A percentile compares a stretch with the other conserved stretches of the same genome.
Evolutionary conservation across 2,329 filamentous ascomycete species (phyloP).

Genomic region (Fusarium anthophilum): DNA sequence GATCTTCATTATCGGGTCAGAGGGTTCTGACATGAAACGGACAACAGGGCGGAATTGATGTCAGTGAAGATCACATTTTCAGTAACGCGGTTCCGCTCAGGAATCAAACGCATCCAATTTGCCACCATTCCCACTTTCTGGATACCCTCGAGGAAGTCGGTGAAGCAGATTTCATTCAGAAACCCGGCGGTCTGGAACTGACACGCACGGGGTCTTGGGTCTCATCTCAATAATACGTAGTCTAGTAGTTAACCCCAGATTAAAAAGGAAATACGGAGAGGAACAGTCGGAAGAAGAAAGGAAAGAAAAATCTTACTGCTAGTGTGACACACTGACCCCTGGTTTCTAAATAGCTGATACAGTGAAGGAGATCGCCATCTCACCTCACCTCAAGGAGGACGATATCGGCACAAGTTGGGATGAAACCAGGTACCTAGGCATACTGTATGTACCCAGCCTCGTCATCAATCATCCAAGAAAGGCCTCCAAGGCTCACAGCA

Average conservation of each 20-base stretch:
- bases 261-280: constrained; percentile 27
- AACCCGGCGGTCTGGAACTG: constrained; percentile 37
- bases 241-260: constrained; percentile 28
- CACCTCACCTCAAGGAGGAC: neutral
- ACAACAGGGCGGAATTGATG: constrained; percentile 13
- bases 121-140: constrained; percentile 33
- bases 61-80: constrained; percentile 15
- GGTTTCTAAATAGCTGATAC: neutral
- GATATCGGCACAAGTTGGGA: constrained; percentile 3
- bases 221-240: neutral
- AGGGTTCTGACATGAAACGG: constrained; percentile 2
- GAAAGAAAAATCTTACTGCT: constrained; percentile 16
- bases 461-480: constrained; percentile 8
- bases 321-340: constrained; percentile 18
- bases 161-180: constrained; percentile 30
- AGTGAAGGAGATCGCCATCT: neutral
- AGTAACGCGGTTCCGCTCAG: constrained; percentile 17
- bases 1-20: constrained; percentile 12
- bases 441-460: constrained; percentile 6
- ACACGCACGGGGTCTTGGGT: constrained; percentile 18
- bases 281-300: constrained; percentile 21
- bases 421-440: neutral
- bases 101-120: constrained; percentile 15
- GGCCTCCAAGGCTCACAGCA: neutral
- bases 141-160: constrained; percentile 30